Evolutionary conservation across 441 rosid genomes (phyloP).

Genomic region (Erodium moschatum): DNA sequence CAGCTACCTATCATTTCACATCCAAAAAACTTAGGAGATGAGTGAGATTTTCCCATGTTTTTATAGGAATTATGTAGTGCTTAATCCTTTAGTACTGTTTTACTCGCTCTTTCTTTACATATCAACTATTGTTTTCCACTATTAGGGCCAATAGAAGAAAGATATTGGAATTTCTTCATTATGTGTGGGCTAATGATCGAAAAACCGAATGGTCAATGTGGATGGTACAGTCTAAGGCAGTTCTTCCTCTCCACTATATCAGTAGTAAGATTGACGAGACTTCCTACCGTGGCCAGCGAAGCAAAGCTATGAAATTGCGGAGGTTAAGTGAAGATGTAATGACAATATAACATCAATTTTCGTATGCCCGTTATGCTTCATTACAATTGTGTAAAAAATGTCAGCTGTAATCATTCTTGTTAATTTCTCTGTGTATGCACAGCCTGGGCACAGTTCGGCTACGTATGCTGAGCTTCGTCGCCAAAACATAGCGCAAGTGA

Average conservation of each 20-base stretch:
- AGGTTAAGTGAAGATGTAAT: conserved; percentile 59
- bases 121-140: conserved; percentile 12
- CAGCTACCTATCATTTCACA: no score
- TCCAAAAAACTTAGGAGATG: no score
- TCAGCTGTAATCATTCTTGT: conserved; percentile 7
- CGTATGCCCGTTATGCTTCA: conserved; percentile 5
- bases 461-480: conserved; percentile 91
- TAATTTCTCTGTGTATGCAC: conserved; percentile 19
- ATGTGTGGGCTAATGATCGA: conserved; percentile 69
- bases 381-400: not conserved
- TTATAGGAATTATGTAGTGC: no score
- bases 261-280: conserved; percentile 57
- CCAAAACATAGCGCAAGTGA: conserved; percentile 85
- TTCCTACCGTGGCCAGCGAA: conserved; percentile 36
- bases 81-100: conserved; percentile 13
- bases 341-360: conserved; percentile 13
- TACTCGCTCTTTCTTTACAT: not conserved
- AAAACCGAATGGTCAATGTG: conserved; percentile 96
- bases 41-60: no score
- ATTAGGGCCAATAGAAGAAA: conserved; percentile 53
- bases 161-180: conserved; percentile 53
- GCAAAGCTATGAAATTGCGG: conserved; percentile 49
- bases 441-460: conserved; percentile 73
- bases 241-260: conserved; percentile 82
- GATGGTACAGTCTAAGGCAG: conserved; percentile 88